Evolutionary conservation across 192 early-diverging fungal genomes (phyloP).

Genomic region (Entrophospora sp.): DNA sequence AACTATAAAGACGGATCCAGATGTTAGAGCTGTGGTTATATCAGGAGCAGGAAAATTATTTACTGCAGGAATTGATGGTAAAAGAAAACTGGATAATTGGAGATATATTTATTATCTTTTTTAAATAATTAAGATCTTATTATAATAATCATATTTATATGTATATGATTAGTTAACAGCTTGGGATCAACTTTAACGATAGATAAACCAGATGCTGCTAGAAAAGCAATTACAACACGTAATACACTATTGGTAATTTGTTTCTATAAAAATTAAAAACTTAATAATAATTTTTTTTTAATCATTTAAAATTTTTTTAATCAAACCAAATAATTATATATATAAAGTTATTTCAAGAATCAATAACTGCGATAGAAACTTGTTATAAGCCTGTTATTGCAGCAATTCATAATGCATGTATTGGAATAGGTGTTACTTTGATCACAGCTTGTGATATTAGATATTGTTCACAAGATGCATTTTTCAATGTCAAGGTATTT

Average conservation of each 20-base stretch:
- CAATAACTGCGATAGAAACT: slow-evolving; percentile 69
- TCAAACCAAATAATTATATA: neutral
- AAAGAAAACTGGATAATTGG: too few species aligned
- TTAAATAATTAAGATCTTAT: too few species aligned
- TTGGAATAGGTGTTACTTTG: slow-evolving; percentile 83
- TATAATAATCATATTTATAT: too few species aligned
- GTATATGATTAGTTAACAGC: too few species aligned
- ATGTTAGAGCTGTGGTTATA: slow-evolving; percentile 70
- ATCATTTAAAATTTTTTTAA: too few species aligned
- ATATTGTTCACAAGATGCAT: slow-evolving; percentile 63
- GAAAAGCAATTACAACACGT: too few species aligned
- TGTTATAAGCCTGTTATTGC: slow-evolving; percentile 86
- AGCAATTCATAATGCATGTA: slow-evolving; percentile 75
- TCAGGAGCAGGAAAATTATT: slow-evolving; percentile 70
- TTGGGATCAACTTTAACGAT: too few species aligned
- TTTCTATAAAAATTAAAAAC: too few species aligned
- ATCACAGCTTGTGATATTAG: slow-evolving; percentile 92
- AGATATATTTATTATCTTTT: too few species aligned
- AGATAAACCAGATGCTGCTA: too few species aligned
- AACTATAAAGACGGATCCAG: slow-evolving; percentile 45
- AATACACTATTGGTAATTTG: too few species aligned
- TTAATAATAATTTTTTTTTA: too few species aligned
- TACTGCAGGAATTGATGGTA: slow-evolving; percentile 86
- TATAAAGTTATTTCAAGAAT: slow-evolving; percentile 44
- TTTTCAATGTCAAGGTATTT: slow-evolving; percentile 71